Conservation (phyloP, 2,329 filamentous ascomycete genomes). For the Botrytis fabae region DNA sequence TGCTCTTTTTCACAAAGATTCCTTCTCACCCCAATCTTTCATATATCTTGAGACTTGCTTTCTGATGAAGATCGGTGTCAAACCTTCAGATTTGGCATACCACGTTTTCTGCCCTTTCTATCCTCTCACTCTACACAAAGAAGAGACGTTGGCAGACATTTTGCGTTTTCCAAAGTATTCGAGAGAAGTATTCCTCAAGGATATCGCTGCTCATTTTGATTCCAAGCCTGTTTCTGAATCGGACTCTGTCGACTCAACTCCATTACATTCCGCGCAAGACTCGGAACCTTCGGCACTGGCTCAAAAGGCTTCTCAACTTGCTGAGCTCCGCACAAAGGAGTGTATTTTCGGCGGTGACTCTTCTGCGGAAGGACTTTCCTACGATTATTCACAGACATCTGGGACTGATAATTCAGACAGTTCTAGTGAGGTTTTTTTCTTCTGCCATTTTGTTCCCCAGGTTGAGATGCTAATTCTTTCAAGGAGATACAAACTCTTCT, state of each 20-base stretch:
- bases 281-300: neutral
- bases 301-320: neutral
- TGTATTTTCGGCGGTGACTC: neutral
- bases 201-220: neutral
- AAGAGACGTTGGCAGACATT: neutral
- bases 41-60: neutral
- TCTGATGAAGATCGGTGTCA: conserved; percentile 4
- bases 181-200: conserved; percentile 1
- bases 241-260: neutral
- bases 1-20: neutral
- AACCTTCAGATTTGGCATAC: conserved; percentile 5
- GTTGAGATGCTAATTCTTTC: neutral
- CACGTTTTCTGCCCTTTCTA: neutral
- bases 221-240: neutral
- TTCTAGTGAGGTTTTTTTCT: neutral
- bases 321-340: neutral
- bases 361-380: neutral
- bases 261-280: neutral
- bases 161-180: neutral
- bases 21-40: neutral
- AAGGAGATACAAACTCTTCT: neutral
- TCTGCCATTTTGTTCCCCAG: neutral
- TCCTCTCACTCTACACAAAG: neutral
- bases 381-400: neutral
- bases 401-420: neutral